These are phyloP conservation scores for Cantharellus anzutake DNA, from an alignment of 768 basidiomycete genomes.

Conservation along the genomic window DNA sequence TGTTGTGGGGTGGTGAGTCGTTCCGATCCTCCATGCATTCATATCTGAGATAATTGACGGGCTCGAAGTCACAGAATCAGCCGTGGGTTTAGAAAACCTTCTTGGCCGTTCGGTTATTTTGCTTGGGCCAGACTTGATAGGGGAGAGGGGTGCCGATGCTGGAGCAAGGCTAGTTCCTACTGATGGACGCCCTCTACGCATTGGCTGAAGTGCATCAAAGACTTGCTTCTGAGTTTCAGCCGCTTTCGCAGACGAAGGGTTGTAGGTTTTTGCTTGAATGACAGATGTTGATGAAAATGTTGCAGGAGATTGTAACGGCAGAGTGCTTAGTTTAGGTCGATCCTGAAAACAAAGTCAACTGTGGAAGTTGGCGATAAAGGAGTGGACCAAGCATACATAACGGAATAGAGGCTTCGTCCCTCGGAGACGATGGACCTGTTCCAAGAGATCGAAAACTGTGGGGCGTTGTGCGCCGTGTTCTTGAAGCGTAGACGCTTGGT, in stretches of 20 bases:
- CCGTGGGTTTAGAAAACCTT: no score
- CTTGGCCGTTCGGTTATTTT: background rate
- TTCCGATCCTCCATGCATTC: no score
- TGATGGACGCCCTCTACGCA: conserved; percentile 49
- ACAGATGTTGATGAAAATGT: conserved; percentile 6
- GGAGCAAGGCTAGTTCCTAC: conserved; percentile 1
- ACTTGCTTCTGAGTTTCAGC: conserved; percentile 58
- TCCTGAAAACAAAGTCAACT: background rate
- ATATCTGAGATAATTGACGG: no score
- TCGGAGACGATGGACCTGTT: conserved; percentile 65
- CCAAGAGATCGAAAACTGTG: conserved; percentile 69
- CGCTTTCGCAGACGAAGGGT: conserved; percentile 2
- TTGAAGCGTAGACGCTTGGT: conserved; percentile 70
- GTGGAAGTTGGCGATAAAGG: background rate
- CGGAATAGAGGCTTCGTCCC: conserved; percentile 68
- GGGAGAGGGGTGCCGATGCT: conserved; percentile 2
- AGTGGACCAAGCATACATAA: conserved; percentile 26
- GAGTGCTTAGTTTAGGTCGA: background rate
- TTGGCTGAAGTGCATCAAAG: conserved; percentile 59
- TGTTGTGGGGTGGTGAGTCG: no score
- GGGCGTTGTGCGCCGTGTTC: conserved; percentile 81
- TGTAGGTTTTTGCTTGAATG: background rate
- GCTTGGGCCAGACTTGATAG: conserved; percentile 2
- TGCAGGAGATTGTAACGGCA: background rate
- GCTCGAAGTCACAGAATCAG: no score